phyloP scores from a whole-genome alignment of 176 grass and related monocot genomes.

The Thalia dealbata region DNA sequence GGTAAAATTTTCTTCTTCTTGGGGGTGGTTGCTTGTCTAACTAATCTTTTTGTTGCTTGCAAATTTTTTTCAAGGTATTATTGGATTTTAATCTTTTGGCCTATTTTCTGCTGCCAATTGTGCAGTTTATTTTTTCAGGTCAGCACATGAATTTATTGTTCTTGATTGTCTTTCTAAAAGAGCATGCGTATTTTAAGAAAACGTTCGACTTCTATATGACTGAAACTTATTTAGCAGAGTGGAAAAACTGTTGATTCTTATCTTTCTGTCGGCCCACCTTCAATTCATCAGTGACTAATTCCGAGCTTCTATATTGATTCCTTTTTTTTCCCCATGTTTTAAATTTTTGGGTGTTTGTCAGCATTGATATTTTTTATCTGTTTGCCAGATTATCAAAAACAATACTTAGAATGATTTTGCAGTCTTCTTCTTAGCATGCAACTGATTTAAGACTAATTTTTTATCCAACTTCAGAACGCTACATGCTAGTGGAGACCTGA shows the following conservation, averaged over 20 bases:
- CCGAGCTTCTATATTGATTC: background rate
- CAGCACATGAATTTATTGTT: background rate
- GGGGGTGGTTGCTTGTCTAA: background rate
- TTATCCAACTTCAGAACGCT: background rate
- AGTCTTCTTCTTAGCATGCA: background rate
- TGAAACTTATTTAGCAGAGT: background rate
- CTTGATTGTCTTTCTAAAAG: background rate
- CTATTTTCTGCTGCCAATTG: background rate
- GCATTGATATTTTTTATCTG: background rate
- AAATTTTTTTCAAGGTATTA: no score
- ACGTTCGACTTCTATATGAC: background rate
- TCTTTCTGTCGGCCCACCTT: background rate
- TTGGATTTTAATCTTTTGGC: no score
- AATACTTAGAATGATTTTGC: no score
- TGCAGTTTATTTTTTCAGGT: background rate
- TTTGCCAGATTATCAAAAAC: background rate
- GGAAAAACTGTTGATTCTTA: background rate
- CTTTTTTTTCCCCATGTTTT: background rate
- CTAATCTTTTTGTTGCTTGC: background rate
- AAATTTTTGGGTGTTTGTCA: no score
- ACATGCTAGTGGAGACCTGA: background rate
- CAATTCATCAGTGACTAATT: background rate
- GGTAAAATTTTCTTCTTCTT: background rate
- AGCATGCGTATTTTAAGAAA: background rate
- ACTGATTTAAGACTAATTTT: background rate